Conservation (phyloP, 2,329 filamentous ascomycete species). For the Capronia americana region DNA sequence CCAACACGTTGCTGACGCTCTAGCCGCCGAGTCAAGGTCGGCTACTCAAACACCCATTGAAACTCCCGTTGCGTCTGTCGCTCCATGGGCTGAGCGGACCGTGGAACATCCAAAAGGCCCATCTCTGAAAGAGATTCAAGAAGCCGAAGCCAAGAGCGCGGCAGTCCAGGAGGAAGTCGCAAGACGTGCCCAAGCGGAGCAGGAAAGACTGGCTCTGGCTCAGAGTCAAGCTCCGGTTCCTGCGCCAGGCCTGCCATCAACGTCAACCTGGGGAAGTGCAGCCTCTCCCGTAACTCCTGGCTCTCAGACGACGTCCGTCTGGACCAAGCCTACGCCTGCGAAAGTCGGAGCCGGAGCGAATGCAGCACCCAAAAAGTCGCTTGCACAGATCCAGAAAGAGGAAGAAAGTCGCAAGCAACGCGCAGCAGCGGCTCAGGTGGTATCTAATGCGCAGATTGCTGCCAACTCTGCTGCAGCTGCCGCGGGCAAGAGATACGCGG, state of each 20-base stretch:
- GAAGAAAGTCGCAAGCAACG: constrained; percentile 89
- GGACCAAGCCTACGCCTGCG: constrained; percentile 57
- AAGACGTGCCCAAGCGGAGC: constrained; percentile 77
- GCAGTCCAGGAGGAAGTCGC: constrained; percentile 85
- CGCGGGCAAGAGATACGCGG: constrained; percentile 86
- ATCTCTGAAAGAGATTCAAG: constrained; percentile 94
- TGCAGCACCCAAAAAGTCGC: constrained; percentile 75
- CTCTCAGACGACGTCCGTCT: constrained; percentile 50
- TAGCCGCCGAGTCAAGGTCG: constrained; percentile 70
- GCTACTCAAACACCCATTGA: constrained; percentile 77
- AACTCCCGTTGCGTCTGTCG: constrained; percentile 73
- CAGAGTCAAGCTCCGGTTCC: constrained; percentile 69
- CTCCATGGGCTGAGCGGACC: constrained; percentile 92
- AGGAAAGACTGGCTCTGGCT: constrained; percentile 63
- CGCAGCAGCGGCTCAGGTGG: constrained; percentile 59
- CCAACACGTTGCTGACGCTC: constrained; percentile 80
- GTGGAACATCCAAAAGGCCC: constrained; percentile 78
- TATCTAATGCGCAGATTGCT: constrained; percentile 50
- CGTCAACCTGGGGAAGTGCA: constrained; percentile 84
- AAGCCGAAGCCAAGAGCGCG: constrained; percentile 89
- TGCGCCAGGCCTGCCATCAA: constrained; percentile 80
- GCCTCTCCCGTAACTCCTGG: constrained; percentile 71
- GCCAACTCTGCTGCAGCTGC: constrained; percentile 53
- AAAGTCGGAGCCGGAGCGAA: constrained; percentile 49
- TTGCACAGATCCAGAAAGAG: constrained; percentile 95